These are phyloP conservation scores for Grosmannia serpens DNA, from an alignment of 2,329 filamentous ascomycete species.

Conservation along the genomic window DNA sequence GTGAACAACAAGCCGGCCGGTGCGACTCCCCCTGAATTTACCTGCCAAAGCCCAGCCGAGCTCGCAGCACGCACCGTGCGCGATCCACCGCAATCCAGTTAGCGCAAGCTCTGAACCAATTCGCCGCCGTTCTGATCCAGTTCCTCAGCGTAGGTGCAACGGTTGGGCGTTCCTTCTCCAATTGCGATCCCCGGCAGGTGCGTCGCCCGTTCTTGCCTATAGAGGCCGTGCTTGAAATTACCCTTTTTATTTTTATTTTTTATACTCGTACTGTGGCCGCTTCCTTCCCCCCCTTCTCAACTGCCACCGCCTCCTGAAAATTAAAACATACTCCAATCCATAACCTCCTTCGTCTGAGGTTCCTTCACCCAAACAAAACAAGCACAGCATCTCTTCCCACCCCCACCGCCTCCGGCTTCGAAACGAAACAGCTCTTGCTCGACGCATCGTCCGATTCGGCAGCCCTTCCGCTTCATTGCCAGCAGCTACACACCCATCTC, in stretches of 20 bases:
- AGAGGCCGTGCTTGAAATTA: constrained; percentile 4
- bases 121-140: not conserved
- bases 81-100: constrained; percentile 3
- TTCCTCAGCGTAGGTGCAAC: not conserved
- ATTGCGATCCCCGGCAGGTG: constrained; percentile 5
- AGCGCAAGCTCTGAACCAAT: not conserved
- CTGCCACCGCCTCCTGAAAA: constrained; percentile 14
- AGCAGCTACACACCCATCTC: not conserved
- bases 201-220: not conserved
- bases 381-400: not conserved
- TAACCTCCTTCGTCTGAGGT: not conserved
- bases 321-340: constrained; percentile 13
- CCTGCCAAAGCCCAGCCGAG: constrained; percentile 2
- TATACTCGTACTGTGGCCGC: constrained; percentile 2
- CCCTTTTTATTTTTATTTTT: constrained; percentile 3
- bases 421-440: constrained; percentile 10
- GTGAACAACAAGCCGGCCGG: constrained; percentile 5
- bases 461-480: not conserved
- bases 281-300: constrained; percentile 4
- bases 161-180: constrained; percentile 5
- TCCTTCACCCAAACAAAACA: not conserved
- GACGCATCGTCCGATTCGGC: constrained; percentile 5
- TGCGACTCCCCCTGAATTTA: constrained; percentile 11
- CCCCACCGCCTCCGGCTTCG: constrained; percentile 5
- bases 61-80: constrained; percentile 8